Evolutionary conservation across 2,329 filamentous ascomycete genomes (phyloP), one percentile per base, ranked within the genome.

Genomic region (Grosmannia serpens): DNA sequence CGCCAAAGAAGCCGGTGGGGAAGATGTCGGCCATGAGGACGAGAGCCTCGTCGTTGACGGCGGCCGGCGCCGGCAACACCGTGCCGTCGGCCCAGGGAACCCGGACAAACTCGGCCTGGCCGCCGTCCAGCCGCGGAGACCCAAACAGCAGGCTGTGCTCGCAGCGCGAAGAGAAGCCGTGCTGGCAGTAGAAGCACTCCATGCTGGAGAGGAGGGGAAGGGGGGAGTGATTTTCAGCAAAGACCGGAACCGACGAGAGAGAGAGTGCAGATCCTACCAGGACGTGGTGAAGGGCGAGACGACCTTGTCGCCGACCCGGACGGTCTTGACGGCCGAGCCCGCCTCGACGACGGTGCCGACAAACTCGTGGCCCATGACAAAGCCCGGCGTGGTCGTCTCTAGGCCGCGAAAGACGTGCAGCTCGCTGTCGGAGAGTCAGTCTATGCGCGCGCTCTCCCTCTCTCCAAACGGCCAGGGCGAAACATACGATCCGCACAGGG

Each of bases 1-100:
- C 88, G 8, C 89, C 91, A 65, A 91, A 95, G 73, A 84, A 95
- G 9, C 91, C 88, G 0, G 86, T 89, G 1, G 91, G 91, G 71
- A 94, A 95, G 66, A 96, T 95, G 68, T 96, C 91, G 20, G 89
- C 90, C 91, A 96, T 95, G 29, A 96, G 79, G 8, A 95, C 84
- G 54, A 95, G 77, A 41, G 84, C 84, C 63, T 87, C 81, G 64
- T 92, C 86, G 24, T 86, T 82, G 59, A 95, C 86, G 10, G 79
- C 82, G 1, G 81, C 71, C 0, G 88, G 87, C 0, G 89, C 86
- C 66, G 85, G 86, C 67, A 91, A 80, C n/a, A 86, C 82, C 1
- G 89, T 95, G 41, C 84, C 83, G 67, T 95, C 90, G 13, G 91
- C 91, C 58, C 86, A 75, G 0, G 91, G 91, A 17, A 95, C 81